Evolutionary conservation across 2,329 filamentous ascomycete genomes (phyloP).

Genomic region (Aspergillus novofumigatus): DNA sequence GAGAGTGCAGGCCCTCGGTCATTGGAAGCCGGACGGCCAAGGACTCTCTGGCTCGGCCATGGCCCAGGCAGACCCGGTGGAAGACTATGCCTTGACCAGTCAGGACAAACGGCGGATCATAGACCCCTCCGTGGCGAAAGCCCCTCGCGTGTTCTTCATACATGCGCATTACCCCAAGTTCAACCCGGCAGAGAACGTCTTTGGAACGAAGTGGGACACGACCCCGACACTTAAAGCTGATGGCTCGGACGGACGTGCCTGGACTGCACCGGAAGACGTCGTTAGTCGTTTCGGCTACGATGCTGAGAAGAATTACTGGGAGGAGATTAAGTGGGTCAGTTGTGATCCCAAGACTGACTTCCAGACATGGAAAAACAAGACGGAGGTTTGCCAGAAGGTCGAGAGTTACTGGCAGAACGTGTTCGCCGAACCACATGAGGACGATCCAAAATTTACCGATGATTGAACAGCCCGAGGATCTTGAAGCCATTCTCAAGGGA

Average conservation of each 20-base stretch:
- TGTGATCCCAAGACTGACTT: constrained; percentile 35
- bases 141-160: constrained; percentile 36
- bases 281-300: constrained; percentile 37
- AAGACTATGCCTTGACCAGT: constrained; percentile 32
- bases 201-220: constrained; percentile 36
- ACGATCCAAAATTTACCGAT: constrained; percentile 29
- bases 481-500: not conserved
- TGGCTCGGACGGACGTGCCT: constrained; percentile 34
- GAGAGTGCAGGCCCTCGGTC: constrained; percentile 32
- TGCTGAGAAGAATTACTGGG: constrained; percentile 37
- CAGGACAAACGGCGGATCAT: constrained; percentile 31
- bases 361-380: constrained; percentile 31
- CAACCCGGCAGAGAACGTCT: constrained; percentile 37
- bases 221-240: constrained; percentile 34
- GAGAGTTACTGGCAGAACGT: constrained; percentile 33
- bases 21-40: constrained; percentile 19
- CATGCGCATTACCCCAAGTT: constrained; percentile 43
- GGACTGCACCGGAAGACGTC: constrained; percentile 32
- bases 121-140: constrained; percentile 25
- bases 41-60: constrained; percentile 34
- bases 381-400: constrained; percentile 27
- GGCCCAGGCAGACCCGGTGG: constrained; percentile 36
- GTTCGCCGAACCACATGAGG: constrained; percentile 30
- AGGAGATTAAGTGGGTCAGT: constrained; percentile 38
- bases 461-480: constrained; percentile 9